Conservation (phyloP, 805 yeast species). For the Cyberlindnera galapagoensis region DNA sequence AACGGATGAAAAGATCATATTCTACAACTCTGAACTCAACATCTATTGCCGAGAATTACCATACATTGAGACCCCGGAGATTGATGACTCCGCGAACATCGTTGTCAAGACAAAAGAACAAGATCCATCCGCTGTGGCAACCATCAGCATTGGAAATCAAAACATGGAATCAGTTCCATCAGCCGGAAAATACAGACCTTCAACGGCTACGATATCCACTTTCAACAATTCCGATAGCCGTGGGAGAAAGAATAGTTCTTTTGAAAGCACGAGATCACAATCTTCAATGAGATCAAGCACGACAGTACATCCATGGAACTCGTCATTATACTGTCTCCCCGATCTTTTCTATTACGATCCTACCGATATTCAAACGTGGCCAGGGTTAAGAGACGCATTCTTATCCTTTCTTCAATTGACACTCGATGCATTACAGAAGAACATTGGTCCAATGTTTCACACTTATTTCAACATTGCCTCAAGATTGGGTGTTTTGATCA, state of each 20-base stretch:
- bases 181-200: too few relatives aligned
- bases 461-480: slow-evolving; percentile 49
- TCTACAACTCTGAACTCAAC: slow-evolving; percentile 54
- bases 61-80: slow-evolving; percentile 32
- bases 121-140: slow-evolving; percentile 21
- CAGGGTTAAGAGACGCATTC: slow-evolving; percentile 42
- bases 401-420: slow-evolving; percentile 41
- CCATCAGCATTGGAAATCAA: slow-evolving; percentile 9
- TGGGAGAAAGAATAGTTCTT: slow-evolving; percentile 11
- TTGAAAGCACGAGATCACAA: slow-evolving; percentile 11
- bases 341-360: slow-evolving; percentile 52
- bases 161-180: too few relatives aligned
- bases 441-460: slow-evolving; percentile 45
- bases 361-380: slow-evolving; percentile 56
- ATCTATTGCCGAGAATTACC: slow-evolving; percentile 57
- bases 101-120: slow-evolving; percentile 11
- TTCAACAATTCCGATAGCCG: neutral
- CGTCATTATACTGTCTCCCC: slow-evolving; percentile 25
- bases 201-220: slow-evolving; percentile 8
- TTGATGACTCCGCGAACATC: slow-evolving; percentile 28
- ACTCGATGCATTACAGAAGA: slow-evolving; percentile 43
- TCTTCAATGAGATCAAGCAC: slow-evolving; percentile 14
- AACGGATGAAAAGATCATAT: slow-evolving; percentile 47
- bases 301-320: slow-evolving; percentile 24
- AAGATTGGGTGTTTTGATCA: slow-evolving; percentile 44